Base-by-base conservation (phyloP, 345 rosid species). In the Linum trigynum region DNA sequence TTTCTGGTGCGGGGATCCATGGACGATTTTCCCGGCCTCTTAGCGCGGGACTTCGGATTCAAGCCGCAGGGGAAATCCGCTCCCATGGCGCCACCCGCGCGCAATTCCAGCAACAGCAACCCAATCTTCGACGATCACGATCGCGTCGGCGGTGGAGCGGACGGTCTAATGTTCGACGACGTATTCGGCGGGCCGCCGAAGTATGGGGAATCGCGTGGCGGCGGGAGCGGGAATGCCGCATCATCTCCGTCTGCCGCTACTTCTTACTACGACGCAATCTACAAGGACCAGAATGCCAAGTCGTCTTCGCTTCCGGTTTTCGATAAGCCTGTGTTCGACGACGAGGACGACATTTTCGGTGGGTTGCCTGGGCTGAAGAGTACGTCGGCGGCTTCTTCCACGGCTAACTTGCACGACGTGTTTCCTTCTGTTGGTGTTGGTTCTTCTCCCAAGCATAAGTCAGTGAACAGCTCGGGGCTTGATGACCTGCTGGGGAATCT, bases 21-120 rank as follows among this genome's bases (percentile, higher is more conserved):
- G 95, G 95, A 88, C 59, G 95, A 88, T 67, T 85, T 88, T 57
- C 82, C 86, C 15, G 86, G 85, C 9, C 48, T 85, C 12, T 69
- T 85, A 40, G 75, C 83, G 15, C 78, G 83, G 32, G 95, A 88
- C 76, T 82, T 79, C 64, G 89, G 89, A 53, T 76, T 76, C 76
- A 85, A 82, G 53, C 95, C 89, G 45, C 95, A 85, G 36, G 95
- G 91, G 8, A 88, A 85, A 69, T 77, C 89, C 15, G 89, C 88
- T 16, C 91, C 91, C 42, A 88, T 88, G 95, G 85, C 88, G 0
- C 72, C 32, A 23, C 32, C 89, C 45, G 77, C 85, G 39, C 74
- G 87, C 1, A 23, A 16, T 39, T 15, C 71, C 39, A 43, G 14
- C 51, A 61, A 2, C 36, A 1, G 6, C 53, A 59, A 7, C 55